phyloP scores from a whole-genome alignment of 192 early-diverging fungal species.

The Coemansia guatemalensis region DNA sequence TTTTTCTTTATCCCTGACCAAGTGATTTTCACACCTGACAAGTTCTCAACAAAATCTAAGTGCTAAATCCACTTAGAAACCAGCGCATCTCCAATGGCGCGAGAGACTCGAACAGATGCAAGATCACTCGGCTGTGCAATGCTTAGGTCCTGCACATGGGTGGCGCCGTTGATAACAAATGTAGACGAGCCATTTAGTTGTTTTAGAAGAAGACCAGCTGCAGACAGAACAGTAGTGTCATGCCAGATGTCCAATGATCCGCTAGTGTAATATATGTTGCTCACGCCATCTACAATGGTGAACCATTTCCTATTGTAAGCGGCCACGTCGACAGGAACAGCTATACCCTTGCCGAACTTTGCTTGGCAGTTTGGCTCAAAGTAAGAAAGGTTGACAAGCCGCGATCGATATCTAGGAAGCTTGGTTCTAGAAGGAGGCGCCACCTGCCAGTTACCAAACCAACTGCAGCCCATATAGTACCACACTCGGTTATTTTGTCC shows the following conservation, averaged over 20 bases:
- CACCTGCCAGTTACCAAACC: conserved; percentile 65
- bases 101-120: conserved; percentile 16
- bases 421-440: conserved; percentile 25
- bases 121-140: conserved; percentile 15
- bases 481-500: conserved; percentile 45
- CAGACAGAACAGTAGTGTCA: conserved; percentile 45
- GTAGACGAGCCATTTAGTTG: conserved; percentile 4
- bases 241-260: conserved; percentile 64
- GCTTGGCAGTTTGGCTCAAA: conserved; percentile 37
- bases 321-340: conserved; percentile 31
- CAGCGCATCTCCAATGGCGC: conserved; percentile 18
- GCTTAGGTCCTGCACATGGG: conserved; percentile 36
- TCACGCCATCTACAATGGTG: conserved; percentile 17
- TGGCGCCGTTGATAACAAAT: conserved; percentile 31
- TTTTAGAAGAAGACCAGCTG: conserved; percentile 13
- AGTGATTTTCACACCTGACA: too few species aligned
- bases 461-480: conserved; percentile 65
- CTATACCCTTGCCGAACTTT: conserved; percentile 34
- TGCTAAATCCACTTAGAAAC: conserved; percentile 20
- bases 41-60: too few species aligned
- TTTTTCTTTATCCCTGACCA: not conserved
- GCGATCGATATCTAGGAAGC: conserved; percentile 37
- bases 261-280: conserved; percentile 59
- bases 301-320: conserved; percentile 39
- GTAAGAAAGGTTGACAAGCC: conserved; percentile 44